Percentiles rank a stretch among this genome's conserved stretches.
Evolutionary conservation across 176 grass and related monocot species (phyloP).

Genomic region (Thalia dealbata): DNA sequence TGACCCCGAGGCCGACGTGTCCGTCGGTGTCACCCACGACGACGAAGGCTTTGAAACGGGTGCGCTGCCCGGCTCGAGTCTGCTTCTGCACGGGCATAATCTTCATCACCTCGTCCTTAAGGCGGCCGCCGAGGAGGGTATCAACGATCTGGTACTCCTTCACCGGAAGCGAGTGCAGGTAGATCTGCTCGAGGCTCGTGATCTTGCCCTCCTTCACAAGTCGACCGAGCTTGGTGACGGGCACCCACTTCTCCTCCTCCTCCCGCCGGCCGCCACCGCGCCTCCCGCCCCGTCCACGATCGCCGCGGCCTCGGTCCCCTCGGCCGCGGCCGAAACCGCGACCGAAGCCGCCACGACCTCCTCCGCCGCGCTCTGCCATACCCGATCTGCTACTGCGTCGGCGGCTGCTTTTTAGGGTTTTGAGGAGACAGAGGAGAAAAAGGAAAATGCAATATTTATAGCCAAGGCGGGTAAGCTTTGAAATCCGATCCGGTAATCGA

Average conservation of each 20-base stretch:
- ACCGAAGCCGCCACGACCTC: constrained; percentile 7
- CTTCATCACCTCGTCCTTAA: constrained; percentile 23
- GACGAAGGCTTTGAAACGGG: constrained; percentile 21
- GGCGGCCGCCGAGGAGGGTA: constrained; percentile 8
- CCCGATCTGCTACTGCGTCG: not conserved
- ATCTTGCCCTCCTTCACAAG: constrained; percentile 21
- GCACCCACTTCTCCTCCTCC: constrained; percentile 21
- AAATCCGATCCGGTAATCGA: too few species aligned
- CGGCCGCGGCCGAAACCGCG: not conserved
- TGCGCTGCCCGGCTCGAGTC: constrained; percentile 16
- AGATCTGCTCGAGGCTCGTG: constrained; percentile 17
- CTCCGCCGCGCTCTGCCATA: constrained; percentile 6
- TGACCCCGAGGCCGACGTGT: constrained; percentile 19
- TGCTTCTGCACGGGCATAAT: constrained; percentile 24
- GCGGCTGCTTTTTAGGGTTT: not conserved
- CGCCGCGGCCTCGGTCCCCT: constrained; percentile 2
- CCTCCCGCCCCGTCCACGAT: not conserved
- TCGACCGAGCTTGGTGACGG: constrained; percentile 21
- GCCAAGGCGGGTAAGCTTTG: too few species aligned
- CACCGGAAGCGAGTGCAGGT: constrained; percentile 20
- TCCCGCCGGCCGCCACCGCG: constrained; percentile 5
- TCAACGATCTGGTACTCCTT: constrained; percentile 20
- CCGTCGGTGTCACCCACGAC: constrained; percentile 15
- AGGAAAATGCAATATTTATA: not conserved
- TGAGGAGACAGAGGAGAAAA: too few species aligned